Base-by-base conservation (phyloP, 1,139 yeast genomes). In the Suhomyces bribrorum region DNA sequence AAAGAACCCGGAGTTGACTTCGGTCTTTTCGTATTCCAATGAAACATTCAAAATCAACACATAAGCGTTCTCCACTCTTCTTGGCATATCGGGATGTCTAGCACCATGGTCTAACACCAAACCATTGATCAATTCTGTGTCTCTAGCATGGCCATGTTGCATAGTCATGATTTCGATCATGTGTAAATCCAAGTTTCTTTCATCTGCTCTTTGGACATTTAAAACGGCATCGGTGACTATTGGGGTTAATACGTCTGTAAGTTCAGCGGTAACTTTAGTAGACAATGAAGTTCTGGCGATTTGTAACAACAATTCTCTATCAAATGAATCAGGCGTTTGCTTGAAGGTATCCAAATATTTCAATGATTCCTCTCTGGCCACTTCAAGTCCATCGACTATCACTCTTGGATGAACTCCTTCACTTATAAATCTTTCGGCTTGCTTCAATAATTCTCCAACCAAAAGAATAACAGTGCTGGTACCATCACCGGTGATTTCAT, bases 21-120 rank as follows among this genome's bases (percentile, higher is more conserved):
- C 99, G 29, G 97, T 88, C 72, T 94, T 94, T 61, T 94, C 99
- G 62, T 92, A 94, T 65, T 94, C 99, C 53, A 94, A 73, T 4
- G 96, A 86, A 31, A 94, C 98, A 61, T 94, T 94, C 54, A 94
- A 75, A 36, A 88, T 94, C 57, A 94, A 75, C 31, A 94, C 81
- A 56, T 79, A 73, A 2, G 97, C 96, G 62, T 92, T 87, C 50
- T 79, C 79, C 15, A 92, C 84, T 41, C 82, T 69, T 53, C 82
- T 86, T 42, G 98, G 98, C 99, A 94, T 94, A 63, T 92, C 98
- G 29, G 99, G 99, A 69, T 94, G 98, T 61, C 99, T 81, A 12
- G 97, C 97, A 46, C 99, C 99, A 61, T 94, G 99, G 61, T 94
- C 99, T 50, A 94, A 75, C 27, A 92, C 97, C 51, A 94, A 77